Conservation (phyloP, 1,284 basidiomycete genomes). For the Leucoagaricus sp. region DNA sequence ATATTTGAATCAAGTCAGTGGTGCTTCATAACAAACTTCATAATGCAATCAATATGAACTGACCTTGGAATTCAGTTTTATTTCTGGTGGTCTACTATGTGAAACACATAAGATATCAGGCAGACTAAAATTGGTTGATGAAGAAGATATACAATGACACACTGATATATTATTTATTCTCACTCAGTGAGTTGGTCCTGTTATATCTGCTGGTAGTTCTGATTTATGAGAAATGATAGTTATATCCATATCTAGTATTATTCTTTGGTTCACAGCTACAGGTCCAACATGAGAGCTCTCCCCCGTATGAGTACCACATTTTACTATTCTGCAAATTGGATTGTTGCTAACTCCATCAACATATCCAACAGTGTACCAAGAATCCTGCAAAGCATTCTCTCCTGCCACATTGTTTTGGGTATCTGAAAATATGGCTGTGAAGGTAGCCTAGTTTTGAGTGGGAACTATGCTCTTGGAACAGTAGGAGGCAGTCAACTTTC, state of each 20-base stretch:
- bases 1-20: neutral
- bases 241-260: neutral
- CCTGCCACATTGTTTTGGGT: neutral
- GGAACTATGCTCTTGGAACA: no score
- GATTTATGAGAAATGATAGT: neutral
- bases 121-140: neutral
- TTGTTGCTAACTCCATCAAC: neutral
- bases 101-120: neutral
- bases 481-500: no score
- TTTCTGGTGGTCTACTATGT: neutral
- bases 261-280: neutral
- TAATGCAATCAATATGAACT: neutral
- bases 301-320: neutral
- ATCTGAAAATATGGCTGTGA: neutral
- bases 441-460: neutral
- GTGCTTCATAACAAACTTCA: neutral
- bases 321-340: neutral
- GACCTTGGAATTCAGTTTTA: neutral
- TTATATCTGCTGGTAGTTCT: neutral
- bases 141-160: constrained; percentile 1
- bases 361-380: neutral
- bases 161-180: neutral
- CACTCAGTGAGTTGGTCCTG: neutral
- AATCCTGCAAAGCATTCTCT: neutral
- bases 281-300: neutral